Base-by-base conservation (phyloP, 176 grass and related monocot species). In the Dendrocalamus sinicus region DNA sequence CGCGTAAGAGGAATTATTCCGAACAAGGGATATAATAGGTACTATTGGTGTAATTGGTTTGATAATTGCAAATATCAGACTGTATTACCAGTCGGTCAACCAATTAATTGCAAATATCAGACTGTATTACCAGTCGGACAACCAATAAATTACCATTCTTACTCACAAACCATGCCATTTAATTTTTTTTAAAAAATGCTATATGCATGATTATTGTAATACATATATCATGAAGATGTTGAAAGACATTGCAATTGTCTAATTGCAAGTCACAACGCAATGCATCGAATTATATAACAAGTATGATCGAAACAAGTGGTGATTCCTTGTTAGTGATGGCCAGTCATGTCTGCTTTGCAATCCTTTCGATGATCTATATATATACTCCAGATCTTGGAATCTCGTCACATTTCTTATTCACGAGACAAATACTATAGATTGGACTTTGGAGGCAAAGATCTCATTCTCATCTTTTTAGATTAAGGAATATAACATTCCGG, bases 381-480 rank as follows among this genome's bases (percentile, higher is more conserved):
- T 79, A 79, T 79, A 9, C 28, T 67, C 62, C 9, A 37, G 19
- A 67, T 52, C 62, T n/a, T 23, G 28, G 14, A 37, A 52, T 39
- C 62, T 14, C 22, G 28, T 47, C 28, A 39, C 12, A 64, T 67
- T 80, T 80, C 46, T 67, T 53, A 62, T 51, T 37, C 26, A 80
- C 59, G 32, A 79, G 12, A 24, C 17, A 60, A 77, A 47, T 23
- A 30, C n/a, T 64, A 64, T 4, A 35, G 24, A 50, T 48, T 24
- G 6, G 45, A 17, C 44, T 67, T 66, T 51, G 26, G 61, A 80
- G 44, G 45, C 45, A 51, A 80, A 73, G 43, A 83, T 83, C 43
- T 75, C 41, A 69, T 85, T 60, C 88, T 51, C 63, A 23, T 51
- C 51, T 53, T n/a, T n/a, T n/a, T n/a, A n/a, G n/a, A n/a, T n/a